Conservation (phyloP, 352 stramenopile genomes). For the Phytophthora multivora region DNA sequence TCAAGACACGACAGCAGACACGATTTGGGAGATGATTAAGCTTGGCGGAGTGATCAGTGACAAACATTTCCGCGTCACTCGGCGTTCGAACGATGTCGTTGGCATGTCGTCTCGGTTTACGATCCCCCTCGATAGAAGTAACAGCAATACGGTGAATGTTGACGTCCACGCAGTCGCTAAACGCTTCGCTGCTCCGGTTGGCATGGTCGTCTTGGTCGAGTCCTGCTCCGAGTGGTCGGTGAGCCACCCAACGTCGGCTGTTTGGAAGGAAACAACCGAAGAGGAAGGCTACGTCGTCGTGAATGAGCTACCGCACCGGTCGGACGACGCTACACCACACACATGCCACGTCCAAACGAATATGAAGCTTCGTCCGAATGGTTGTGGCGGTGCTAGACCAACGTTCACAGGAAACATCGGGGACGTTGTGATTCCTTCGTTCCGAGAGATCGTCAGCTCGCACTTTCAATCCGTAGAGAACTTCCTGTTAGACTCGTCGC, state of each 20-base stretch:
- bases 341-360: slow-evolving; percentile 12
- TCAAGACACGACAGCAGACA: slow-evolving; percentile 1
- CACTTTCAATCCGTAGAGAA: slow-evolving; percentile 32
- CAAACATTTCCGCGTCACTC: background rate
- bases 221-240: slow-evolving; percentile 20
- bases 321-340: background rate
- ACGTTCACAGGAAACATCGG: slow-evolving; percentile 15
- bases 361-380: slow-evolving; percentile 19
- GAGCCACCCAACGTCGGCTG: background rate
- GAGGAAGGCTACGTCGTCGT: slow-evolving; percentile 17
- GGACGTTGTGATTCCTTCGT: slow-evolving; percentile 30
- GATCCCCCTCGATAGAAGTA: background rate
- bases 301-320: background rate
- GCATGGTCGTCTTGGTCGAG: slow-evolving; percentile 15
- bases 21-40: slow-evolving; percentile 19
- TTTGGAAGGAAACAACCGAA: slow-evolving; percentile 15
- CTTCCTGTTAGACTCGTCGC: slow-evolving; percentile 24
- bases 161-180: slow-evolving; percentile 13
- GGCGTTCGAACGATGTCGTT: slow-evolving; percentile 2
- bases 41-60: background rate
- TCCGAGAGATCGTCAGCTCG: slow-evolving; percentile 26
- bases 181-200: slow-evolving; percentile 2
- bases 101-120: slow-evolving; percentile 3
- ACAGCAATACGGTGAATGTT: background rate
- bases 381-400: background rate